These are phyloP conservation scores for Solanum piurae DNA, from an alignment of 257 asterid species.

Conservation along the genomic window DNA sequence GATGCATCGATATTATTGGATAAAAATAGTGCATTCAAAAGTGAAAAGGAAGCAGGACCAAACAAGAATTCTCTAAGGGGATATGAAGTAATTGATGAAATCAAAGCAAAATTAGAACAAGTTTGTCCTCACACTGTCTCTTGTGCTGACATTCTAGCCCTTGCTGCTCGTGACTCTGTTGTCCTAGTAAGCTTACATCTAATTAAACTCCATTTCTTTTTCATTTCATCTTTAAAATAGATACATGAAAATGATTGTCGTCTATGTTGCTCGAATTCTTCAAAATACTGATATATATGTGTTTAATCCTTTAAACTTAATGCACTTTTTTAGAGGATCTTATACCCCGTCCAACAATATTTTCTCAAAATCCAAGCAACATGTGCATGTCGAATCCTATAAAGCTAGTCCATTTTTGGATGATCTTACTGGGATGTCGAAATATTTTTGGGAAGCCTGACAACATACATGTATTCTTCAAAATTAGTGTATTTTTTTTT, in stretches of 20 bases:
- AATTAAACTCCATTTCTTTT: not conserved
- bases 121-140: conserved; percentile 79
- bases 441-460: not conserved
- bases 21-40: conserved; percentile 23
- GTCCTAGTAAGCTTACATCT: conserved; percentile 29
- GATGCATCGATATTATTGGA: conserved; percentile 69
- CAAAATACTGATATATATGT: fast-evolving
- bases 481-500: not conserved
- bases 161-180: conserved; percentile 60
- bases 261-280: not conserved
- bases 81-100: conserved; percentile 65
- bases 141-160: conserved; percentile 70
- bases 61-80: conserved; percentile 64
- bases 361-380: not conserved
- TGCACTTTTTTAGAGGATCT: not conserved
- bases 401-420: not conserved
- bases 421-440: not conserved
- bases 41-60: conserved; percentile 66
- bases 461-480: not conserved
- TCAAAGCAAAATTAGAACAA: conserved; percentile 51
- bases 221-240: not conserved
- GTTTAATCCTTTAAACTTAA: not conserved
- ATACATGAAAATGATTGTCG: fast-evolving
- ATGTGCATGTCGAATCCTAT: not conserved
- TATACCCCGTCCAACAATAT: not conserved